Evolutionary conservation across 305 asterid genomes (phyloP).

Genomic region (Andrographis paniculata): DNA sequence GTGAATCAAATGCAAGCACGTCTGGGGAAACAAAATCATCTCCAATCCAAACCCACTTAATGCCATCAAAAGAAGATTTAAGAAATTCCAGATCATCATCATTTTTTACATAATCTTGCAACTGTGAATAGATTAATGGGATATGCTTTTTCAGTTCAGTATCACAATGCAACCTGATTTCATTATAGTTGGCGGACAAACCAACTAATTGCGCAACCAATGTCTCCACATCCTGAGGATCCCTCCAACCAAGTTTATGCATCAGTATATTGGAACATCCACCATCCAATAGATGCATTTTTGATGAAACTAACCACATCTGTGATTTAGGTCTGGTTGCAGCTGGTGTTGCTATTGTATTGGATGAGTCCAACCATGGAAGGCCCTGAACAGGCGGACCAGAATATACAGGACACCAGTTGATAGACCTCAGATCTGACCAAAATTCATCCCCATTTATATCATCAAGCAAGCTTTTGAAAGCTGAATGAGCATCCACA

Average conservation of each 20-base stretch:
- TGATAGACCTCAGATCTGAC: slow-evolving; percentile 54
- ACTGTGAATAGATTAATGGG: slow-evolving; percentile 53
- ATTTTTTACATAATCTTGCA: slow-evolving; percentile 57
- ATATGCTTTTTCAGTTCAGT: slow-evolving; percentile 62
- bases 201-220: slow-evolving; percentile 71
- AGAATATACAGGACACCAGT: slow-evolving; percentile 85
- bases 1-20: slow-evolving; percentile 94
- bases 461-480: slow-evolving; percentile 52
- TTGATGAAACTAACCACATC: slow-evolving; percentile 85
- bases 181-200: slow-evolving; percentile 46
- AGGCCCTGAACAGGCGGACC: slow-evolving; percentile 63
- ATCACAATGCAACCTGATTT: slow-evolving; percentile 39
- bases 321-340: slow-evolving; percentile 72
- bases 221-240: slow-evolving; percentile 38
- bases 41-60: slow-evolving; percentile 95
- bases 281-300: slow-evolving; percentile 70
- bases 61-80: slow-evolving; percentile 52
- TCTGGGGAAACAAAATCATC: slow-evolving; percentile 85
- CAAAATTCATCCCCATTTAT: slow-evolving; percentile 58
- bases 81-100: slow-evolving; percentile 39
- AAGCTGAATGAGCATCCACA: slow-evolving; percentile 33
- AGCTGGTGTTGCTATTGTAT: slow-evolving; percentile 57
- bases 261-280: slow-evolving; percentile 62
- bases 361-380: slow-evolving; percentile 65
- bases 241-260: slow-evolving; percentile 80